phyloP scores from a whole-genome alignment of 2,329 filamentous ascomycete species.

The Phaeoacremonium minimum region DNA sequence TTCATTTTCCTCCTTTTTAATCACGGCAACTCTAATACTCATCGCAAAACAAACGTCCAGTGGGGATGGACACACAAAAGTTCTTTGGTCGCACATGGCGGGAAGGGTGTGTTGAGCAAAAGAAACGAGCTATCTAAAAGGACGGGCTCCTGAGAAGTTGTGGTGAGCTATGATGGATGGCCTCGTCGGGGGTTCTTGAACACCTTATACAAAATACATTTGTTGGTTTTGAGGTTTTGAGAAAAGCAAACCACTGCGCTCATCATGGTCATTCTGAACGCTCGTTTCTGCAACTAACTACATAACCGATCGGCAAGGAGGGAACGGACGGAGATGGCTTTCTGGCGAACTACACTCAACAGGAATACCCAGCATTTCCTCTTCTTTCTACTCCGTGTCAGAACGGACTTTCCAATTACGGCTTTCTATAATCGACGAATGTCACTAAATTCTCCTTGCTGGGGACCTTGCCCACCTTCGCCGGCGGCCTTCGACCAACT shows the following conservation, averaged over 20 bases:
- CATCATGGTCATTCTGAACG: too few species aligned
- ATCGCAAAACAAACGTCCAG: conserved; percentile 22
- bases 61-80: conserved; percentile 15
- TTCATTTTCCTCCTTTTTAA: conserved; percentile 37
- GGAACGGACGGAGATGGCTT: conserved; percentile 8
- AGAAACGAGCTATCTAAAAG: neutral
- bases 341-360: neutral
- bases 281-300: too few species aligned
- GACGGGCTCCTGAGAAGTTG: conserved; percentile 2
- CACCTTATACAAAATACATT: conserved; percentile 4
- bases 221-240: conserved; percentile 3
- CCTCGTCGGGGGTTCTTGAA: conserved; percentile 2
- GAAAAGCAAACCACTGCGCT: too few species aligned
- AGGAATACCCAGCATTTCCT: too few species aligned
- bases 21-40: conserved; percentile 37
- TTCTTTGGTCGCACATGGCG: conserved; percentile 8
- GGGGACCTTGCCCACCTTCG: conserved; percentile 9
- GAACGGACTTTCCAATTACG: conserved; percentile 11
- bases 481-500: conserved; percentile 11
- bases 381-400: conserved; percentile 10
- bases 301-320: too few species aligned
- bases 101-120: conserved; percentile 10
- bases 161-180: conserved; percentile 1
- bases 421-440: conserved; percentile 13
- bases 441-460: conserved; percentile 6